These are phyloP conservation scores for Leishmania lainsoni DNA, from an alignment of 208 protist species.

Conservation along the genomic window DNA sequence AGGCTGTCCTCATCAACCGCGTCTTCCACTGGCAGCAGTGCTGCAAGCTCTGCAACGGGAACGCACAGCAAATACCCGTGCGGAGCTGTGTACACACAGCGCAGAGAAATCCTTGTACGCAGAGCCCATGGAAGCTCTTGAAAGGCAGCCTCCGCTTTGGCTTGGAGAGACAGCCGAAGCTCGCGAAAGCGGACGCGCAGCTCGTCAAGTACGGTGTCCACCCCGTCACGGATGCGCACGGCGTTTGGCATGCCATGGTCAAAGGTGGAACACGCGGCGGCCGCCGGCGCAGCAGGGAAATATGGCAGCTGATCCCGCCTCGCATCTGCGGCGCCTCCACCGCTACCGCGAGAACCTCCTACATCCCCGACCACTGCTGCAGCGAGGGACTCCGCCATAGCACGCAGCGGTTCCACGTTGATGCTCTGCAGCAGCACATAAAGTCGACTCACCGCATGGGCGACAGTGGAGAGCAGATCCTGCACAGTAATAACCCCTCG, in stretches of 20 bases:
- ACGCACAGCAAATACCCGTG: slow-evolving; percentile 45
- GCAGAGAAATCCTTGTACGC: slow-evolving; percentile 21
- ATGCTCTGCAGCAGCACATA: slow-evolving; percentile 43
- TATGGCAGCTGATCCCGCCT: neutral
- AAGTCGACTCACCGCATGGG: slow-evolving; percentile 48
- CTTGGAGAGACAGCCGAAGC: slow-evolving; percentile 27
- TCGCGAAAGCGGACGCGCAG: slow-evolving; percentile 34
- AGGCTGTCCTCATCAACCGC: neutral
- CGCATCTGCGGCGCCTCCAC: neutral
- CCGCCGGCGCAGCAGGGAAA: neutral
- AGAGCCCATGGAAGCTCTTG: slow-evolving; percentile 29
- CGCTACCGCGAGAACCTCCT: neutral
- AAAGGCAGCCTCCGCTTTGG: slow-evolving; percentile 30
- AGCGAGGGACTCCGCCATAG: slow-evolving; percentile 39
- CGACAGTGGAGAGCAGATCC: slow-evolving; percentile 42
- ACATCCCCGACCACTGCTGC: slow-evolving; percentile 17
- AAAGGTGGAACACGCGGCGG: neutral
- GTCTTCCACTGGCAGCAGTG: slow-evolving; percentile 1
- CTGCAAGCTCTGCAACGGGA: slow-evolving; percentile 12
- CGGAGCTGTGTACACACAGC: slow-evolving; percentile 30
- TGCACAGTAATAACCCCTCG: slow-evolving; percentile 44
- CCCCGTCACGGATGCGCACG: slow-evolving; percentile 27
- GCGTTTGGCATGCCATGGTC: too few relatives aligned
- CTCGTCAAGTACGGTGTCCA: slow-evolving; percentile 41
- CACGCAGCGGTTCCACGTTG: slow-evolving; percentile 30